Percentiles rank a stretch among this genome's conserved stretches.
Conservation (phyloP, 805 yeast genomes). For the Candida boidinii region DNA sequence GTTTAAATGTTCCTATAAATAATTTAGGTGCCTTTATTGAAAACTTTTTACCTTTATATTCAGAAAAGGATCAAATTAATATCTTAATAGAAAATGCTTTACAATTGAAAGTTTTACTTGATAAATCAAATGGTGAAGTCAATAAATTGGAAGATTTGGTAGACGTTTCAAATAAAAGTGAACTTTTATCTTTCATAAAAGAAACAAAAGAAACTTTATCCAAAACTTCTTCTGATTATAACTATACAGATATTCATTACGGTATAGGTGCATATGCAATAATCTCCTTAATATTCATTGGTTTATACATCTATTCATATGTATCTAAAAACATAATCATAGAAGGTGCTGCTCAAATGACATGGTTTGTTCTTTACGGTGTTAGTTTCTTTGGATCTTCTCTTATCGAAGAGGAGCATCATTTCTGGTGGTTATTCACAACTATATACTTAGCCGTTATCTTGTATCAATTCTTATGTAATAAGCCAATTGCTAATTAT, state of each 20-base stretch:
- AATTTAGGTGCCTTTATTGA: conserved; percentile 65
- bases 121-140: conserved; percentile 26
- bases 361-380: conserved; percentile 30
- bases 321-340: conserved; percentile 6
- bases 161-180: conserved; percentile 6
- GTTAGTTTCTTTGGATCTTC: conserved; percentile 75
- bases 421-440: conserved; percentile 83
- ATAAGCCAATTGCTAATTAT: conserved; percentile 1
- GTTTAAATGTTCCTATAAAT: conserved; percentile 63
- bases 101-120: conserved; percentile 43
- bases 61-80: conserved; percentile 22
- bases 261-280: conserved; percentile 29
- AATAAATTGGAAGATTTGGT: conserved; percentile 6
- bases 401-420: conserved; percentile 92
- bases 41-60: conserved; percentile 48
- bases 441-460: conserved; percentile 23
- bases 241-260: conserved; percentile 36
- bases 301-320: conserved; percentile 12
- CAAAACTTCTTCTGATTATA: conserved; percentile 65
- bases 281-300: conserved; percentile 22
- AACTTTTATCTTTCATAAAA: conserved; percentile 26
- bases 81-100: conserved; percentile 46
- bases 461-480: conserved; percentile 7
- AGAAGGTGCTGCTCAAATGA: conserved; percentile 17
- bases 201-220: conserved; percentile 43